Base-by-base conservation (phyloP, 129 eudicot species). In the Pulicaria dysenterica region DNA sequence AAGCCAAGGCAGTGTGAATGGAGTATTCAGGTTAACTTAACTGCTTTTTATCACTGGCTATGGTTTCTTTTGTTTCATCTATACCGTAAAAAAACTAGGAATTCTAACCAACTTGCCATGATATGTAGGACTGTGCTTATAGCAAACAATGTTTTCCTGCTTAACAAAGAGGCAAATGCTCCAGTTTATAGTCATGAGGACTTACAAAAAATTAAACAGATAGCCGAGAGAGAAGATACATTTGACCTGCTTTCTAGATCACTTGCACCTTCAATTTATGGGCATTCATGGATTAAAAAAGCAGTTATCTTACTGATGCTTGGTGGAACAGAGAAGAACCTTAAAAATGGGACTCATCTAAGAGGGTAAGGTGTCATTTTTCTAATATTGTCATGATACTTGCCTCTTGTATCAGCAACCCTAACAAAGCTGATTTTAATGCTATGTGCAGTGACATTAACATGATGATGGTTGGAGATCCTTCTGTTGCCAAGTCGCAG, bases 391-490 rank as follows among this genome's bases (percentile, higher is more conserved):
- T 41, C 10, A 13, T 14, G 60, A 34, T 60, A 31, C 54, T 67
- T 67, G 43, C 4, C 2, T 61, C 50, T 24, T 24, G 31, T 24
- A 24, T 24, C 31, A 24, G 31, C 31, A 24, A 24, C 31, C 31
- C 31, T 24, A n/a, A 63, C 19, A 3, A 14, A 66, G 62, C 7
- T 67, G 14, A 43, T 34, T 45, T 60, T 76, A 10, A 36, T 72
- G 53, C 41, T 14, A 43, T 76, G 34, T 73, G 58, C 69, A 95
- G 99, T 79, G 99, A 95, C 78, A 88, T 95, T 73, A 95, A 95
- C 85, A 95, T 95, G 99, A 95, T 95, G 99, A 95, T 95, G 99
- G 99, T 95, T 77, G 99, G 97, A n/a, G 99, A 95, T 80, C 99
- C 99, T 45, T 95, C 99, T 74, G 97, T 95, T 79, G 97, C 99